These are phyloP conservation scores for Rutstroemia sp. DNA, from an alignment of 2,329 filamentous ascomycete species.

Conservation along the genomic window DNA sequence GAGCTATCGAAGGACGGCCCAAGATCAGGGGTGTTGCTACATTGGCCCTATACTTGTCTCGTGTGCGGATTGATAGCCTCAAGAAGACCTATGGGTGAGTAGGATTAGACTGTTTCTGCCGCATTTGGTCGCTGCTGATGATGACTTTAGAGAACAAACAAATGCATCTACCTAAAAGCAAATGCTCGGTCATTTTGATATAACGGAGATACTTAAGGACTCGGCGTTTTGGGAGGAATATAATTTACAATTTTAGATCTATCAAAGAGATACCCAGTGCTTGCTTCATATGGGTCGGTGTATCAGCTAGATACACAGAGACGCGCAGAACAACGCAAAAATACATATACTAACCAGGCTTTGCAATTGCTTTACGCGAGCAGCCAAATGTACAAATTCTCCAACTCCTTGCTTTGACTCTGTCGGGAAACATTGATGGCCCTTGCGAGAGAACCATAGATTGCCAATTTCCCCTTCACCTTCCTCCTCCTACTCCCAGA, in stretches of 20 bases:
- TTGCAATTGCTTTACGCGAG: neutral
- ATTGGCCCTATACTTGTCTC: slow-evolving; percentile 54
- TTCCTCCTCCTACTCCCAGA: neutral
- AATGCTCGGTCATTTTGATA: neutral
- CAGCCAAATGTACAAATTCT: no score
- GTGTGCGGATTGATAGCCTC: slow-evolving; percentile 46
- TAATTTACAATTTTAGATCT: neutral
- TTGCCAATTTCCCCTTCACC: neutral
- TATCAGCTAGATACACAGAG: neutral
- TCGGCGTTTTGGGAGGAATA: slow-evolving; percentile 3
- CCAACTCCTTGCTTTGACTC: no score
- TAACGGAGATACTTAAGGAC: neutral
- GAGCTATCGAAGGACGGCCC: slow-evolving; percentile 41
- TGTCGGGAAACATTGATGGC: neutral
- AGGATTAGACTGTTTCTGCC: neutral
- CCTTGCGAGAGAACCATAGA: neutral
- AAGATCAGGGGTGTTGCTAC: slow-evolving; percentile 42
- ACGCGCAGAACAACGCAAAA: neutral
- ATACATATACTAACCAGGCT: neutral
- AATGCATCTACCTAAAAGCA: slow-evolving; percentile 16
- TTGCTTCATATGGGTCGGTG: neutral
- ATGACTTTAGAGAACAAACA: slow-evolving; percentile 28
- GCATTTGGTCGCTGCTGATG: neutral
- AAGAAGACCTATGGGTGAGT: slow-evolving; percentile 34
- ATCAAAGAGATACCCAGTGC: slow-evolving; percentile 4